Evolutionary conservation across 345 rosid genomes (phyloP).

Genomic region (Erucastrum elatum): DNA sequence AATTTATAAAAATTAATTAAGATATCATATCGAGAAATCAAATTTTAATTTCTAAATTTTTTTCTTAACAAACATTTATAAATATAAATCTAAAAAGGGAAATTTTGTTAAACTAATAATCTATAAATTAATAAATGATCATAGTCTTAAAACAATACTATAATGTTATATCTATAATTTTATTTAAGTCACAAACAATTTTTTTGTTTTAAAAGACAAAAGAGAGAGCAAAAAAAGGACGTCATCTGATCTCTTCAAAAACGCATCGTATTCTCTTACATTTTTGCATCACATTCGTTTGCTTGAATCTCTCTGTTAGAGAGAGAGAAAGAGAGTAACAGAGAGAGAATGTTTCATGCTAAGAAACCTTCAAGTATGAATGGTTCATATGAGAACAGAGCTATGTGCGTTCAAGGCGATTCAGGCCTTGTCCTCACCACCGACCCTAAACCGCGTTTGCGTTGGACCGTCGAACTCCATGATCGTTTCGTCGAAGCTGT

Average conservation of each 20-base stretch:
- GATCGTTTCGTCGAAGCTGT: slow-evolving; percentile 99
- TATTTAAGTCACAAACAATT: slow-evolving; percentile 5
- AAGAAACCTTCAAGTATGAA: slow-evolving; percentile 93
- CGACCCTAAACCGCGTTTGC: slow-evolving; percentile 99
- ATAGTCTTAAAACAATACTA: too few relatives aligned
- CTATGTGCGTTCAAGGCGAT: slow-evolving; percentile 97
- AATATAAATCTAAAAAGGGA: too few relatives aligned
- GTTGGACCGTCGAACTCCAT: slow-evolving; percentile 99
- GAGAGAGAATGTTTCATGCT: slow-evolving; percentile 87
- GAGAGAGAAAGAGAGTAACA: slow-evolving; percentile 45
- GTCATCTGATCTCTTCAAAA: slow-evolving; percentile 52
- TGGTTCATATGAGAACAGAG: slow-evolving; percentile 68
- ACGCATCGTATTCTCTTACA: slow-evolving; percentile 86
- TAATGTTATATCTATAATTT: not conserved
- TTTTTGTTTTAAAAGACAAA: too few relatives aligned
- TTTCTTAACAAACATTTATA: too few relatives aligned
- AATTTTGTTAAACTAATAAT: too few relatives aligned
- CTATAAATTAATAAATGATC: too few relatives aligned
- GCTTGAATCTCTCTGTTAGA: slow-evolving; percentile 35
- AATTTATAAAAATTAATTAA: too few relatives aligned
- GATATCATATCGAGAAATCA: too few relatives aligned
- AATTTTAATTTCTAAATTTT: too few relatives aligned
- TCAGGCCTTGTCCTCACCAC: slow-evolving; percentile 99
- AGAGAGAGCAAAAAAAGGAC: slow-evolving; percentile 27
- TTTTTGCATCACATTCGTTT: slow-evolving; percentile 89